Evolutionary conservation across 140 eudicot genomes (phyloP).

Genomic region (Cichorium intybus): DNA sequence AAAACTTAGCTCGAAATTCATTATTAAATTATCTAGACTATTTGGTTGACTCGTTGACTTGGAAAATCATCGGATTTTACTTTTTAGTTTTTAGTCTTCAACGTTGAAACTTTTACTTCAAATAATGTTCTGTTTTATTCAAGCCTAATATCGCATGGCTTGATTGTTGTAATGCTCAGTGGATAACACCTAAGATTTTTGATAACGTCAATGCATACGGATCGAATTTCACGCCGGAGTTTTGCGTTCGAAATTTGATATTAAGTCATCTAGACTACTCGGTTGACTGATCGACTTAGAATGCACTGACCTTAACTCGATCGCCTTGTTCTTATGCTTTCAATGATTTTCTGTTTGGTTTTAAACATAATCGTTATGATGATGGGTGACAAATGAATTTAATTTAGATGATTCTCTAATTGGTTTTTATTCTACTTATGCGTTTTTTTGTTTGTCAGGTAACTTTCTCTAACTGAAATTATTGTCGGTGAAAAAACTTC

Average conservation of each 20-base stretch:
- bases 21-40: neutral
- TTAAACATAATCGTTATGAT: too few species aligned
- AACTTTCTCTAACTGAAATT: constrained; percentile 4
- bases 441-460: neutral
- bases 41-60: constrained; percentile 8
- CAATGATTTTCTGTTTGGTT: too few species aligned
- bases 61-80: constrained; percentile 8
- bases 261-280: neutral
- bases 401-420: too few species aligned
- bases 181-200: neutral
- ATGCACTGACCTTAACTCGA: neutral
- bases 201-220: neutral
- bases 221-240: neutral
- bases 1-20: neutral
- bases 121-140: neutral
- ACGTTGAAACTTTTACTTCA: neutral
- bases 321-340: neutral
- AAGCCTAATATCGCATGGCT: neutral
- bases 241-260: neutral
- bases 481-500: neutral
- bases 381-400: too few species aligned
- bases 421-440: neutral
- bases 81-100: constrained; percentile 2
- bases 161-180: neutral
- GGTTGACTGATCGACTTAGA: neutral